These are phyloP conservation scores for Geotrichum aggregatum DNA, from an alignment of 1,139 yeast genomes.

Conservation along the genomic window DNA sequence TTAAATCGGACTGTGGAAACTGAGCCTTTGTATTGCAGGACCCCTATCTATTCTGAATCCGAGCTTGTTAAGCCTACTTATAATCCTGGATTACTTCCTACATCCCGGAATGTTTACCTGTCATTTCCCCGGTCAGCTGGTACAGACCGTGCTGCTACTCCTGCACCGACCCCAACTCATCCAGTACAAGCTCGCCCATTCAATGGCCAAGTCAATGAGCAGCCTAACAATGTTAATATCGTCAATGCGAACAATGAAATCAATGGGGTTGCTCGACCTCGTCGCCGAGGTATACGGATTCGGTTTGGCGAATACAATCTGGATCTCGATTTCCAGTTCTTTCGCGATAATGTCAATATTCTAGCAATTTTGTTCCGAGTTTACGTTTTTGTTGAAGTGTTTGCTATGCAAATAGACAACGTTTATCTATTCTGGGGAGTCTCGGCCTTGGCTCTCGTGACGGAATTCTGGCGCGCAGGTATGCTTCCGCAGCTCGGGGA, in stretches of 20 bases:
- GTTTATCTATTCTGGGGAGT: slow-evolving; percentile 8
- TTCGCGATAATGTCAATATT: slow-evolving; percentile 7
- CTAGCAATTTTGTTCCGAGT: slow-evolving; percentile 9
- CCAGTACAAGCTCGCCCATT: background rate
- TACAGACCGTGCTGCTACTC: background rate
- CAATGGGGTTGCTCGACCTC: background rate
- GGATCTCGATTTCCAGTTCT: slow-evolving; percentile 2
- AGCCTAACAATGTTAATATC: background rate
- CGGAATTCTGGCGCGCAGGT: slow-evolving; percentile 9
- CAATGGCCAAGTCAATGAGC: background rate
- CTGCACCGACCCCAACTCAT: background rate
- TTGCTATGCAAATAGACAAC: slow-evolving; percentile 11
- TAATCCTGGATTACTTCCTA: background rate
- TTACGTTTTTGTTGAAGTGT: slow-evolving; percentile 10
- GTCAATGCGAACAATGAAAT: background rate
- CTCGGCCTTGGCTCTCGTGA: background rate
- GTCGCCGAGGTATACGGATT: slow-evolving; percentile 1
- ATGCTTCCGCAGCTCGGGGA: slow-evolving; percentile 6
- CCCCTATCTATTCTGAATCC: slow-evolving; percentile 10
- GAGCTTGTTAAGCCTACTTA: background rate
- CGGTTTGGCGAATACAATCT: slow-evolving; percentile 8
- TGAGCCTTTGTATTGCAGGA: slow-evolving; percentile 14
- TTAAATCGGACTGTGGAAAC: slow-evolving; percentile 9
- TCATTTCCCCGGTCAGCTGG: slow-evolving; percentile 1
- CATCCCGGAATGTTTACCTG: slow-evolving; percentile 1